Evolutionary conservation across 2,329 filamentous ascomycete genomes (phyloP).

Genomic region (Hypocreales sp.): DNA sequence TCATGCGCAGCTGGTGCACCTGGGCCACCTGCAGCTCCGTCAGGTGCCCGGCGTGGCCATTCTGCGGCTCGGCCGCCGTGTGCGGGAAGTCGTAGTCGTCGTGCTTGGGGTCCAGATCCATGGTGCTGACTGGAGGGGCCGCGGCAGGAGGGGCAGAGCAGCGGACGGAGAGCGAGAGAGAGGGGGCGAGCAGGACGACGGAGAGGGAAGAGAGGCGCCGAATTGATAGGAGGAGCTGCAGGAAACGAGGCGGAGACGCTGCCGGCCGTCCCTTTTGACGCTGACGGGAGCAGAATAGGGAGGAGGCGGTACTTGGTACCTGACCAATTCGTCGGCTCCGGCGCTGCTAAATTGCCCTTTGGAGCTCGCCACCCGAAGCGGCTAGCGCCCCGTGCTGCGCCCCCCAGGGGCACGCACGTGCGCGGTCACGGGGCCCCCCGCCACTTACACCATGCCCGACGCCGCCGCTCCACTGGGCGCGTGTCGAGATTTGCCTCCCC

Average conservation of each 20-base stretch:
- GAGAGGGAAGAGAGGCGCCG: neutral
- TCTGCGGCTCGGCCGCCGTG: slow-evolving; percentile 50
- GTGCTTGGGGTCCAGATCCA: slow-evolving; percentile 73
- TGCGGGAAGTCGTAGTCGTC: slow-evolving; percentile 92
- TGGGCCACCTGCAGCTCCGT: slow-evolving; percentile 78
- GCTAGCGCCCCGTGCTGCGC: no score
- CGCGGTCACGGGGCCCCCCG: slow-evolving; percentile 8
- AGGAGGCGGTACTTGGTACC: no score
- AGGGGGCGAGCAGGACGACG: neutral
- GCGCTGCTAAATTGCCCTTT: no score
- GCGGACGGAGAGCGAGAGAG: neutral
- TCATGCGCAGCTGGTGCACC: slow-evolving; percentile 68
- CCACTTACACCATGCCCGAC: no score
- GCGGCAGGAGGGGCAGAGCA: neutral
- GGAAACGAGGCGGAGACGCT: no score
- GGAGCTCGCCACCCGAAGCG: no score
- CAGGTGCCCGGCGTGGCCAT: slow-evolving; percentile 79
- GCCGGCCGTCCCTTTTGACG: no score
- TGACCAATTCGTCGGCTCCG: no score
- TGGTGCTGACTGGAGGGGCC: slow-evolving; percentile 12
- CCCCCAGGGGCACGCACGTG: neutral
- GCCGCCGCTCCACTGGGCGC: no score
- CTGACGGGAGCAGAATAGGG: no score
- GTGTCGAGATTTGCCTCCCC: no score
- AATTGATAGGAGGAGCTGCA: no score